Evolutionary conservation across 176 grass and related monocot genomes (phyloP).

Genomic region (Ampelocalamus luodianensis): DNA sequence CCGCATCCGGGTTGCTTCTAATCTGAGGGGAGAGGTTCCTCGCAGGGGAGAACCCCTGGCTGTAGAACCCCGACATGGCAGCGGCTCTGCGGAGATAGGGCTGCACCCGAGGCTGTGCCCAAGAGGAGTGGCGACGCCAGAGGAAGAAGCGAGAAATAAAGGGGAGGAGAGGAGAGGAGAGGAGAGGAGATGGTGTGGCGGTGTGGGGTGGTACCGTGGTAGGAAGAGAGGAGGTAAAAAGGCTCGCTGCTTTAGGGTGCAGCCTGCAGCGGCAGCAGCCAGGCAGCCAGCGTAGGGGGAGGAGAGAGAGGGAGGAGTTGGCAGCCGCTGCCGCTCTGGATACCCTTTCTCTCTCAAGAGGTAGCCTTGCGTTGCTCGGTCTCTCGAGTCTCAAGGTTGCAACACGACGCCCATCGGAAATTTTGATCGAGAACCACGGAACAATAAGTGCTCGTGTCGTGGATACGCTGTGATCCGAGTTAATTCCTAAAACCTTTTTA

Average conservation of each 20-base stretch:
- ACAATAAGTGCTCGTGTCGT: no score
- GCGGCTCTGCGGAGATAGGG: slow-evolving; percentile 22
- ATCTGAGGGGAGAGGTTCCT: slow-evolving; percentile 84
- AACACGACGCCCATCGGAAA: not conserved
- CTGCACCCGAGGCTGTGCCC: slow-evolving; percentile 32
- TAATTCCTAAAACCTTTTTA: no score
- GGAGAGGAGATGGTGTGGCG: slow-evolving; percentile 39
- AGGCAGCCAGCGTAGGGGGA: slow-evolving; percentile 38
- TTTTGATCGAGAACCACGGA: not conserved
- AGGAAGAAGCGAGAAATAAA: not conserved
- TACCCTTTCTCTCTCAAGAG: slow-evolving; percentile 18
- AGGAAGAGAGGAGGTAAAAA: slow-evolving; percentile 60
- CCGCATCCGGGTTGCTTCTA: slow-evolving; percentile 75
- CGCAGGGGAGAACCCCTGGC: slow-evolving; percentile 81
- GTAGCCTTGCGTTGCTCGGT: not conserved
- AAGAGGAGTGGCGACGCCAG: slow-evolving; percentile 17
- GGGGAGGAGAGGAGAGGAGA: slow-evolving; percentile 22
- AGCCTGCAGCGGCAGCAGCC: slow-evolving; percentile 50
- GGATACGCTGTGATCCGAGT: no score
- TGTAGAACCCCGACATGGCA: slow-evolving; percentile 86
- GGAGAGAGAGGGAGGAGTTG: slow-evolving; percentile 14
- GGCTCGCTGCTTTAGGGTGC: slow-evolving; percentile 57
- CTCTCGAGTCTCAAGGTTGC: not conserved
- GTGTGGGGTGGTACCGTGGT: slow-evolving; percentile 39
- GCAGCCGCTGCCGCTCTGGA: slow-evolving; percentile 51